phyloP scores from a whole-genome alignment of 352 stramenopile genomes.

The Pythium vanterpoolii region DNA sequence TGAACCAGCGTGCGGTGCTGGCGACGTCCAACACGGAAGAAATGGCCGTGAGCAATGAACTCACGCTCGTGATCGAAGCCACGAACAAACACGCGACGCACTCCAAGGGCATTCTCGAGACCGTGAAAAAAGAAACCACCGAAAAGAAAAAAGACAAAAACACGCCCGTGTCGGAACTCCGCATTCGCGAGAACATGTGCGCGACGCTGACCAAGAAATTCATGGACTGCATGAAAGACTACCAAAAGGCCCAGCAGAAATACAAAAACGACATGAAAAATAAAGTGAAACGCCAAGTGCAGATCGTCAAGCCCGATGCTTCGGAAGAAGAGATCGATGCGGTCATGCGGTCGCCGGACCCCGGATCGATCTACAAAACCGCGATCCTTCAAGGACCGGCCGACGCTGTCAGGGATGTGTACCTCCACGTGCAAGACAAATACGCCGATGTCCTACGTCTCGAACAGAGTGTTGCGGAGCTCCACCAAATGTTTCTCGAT shows the following conservation, averaged over 20 bases:
- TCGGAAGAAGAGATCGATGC: slow-evolving; percentile 97
- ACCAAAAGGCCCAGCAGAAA: slow-evolving; percentile 96
- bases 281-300: slow-evolving; percentile 97
- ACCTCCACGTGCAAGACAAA: slow-evolving; percentile 95
- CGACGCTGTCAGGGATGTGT: slow-evolving; percentile 89
- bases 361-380: slow-evolving; percentile 82
- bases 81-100: slow-evolving; percentile 88
- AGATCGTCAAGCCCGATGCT: slow-evolving; percentile 97
- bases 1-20: slow-evolving; percentile 93
- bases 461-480: slow-evolving; percentile 94
- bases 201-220: slow-evolving; percentile 98
- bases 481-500: slow-evolving; percentile 99
- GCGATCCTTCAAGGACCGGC: slow-evolving; percentile 74
- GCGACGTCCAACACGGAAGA: slow-evolving; percentile 93
- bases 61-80: slow-evolving; percentile 88
- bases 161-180: slow-evolving; percentile 65
- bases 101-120: slow-evolving; percentile 51
- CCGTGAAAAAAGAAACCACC: slow-evolving; percentile 94
- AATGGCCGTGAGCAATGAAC: slow-evolving; percentile 86
- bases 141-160: slow-evolving; percentile 91
- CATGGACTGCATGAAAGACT: slow-evolving; percentile 98
- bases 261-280: slow-evolving; percentile 98
- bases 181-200: slow-evolving; percentile 96
- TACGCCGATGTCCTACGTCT: slow-evolving; percentile 97
- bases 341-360: slow-evolving; percentile 90